Conservation (phyloP, 2,329 filamentous ascomycete species). For the Stemphylium vesicarium region DNA sequence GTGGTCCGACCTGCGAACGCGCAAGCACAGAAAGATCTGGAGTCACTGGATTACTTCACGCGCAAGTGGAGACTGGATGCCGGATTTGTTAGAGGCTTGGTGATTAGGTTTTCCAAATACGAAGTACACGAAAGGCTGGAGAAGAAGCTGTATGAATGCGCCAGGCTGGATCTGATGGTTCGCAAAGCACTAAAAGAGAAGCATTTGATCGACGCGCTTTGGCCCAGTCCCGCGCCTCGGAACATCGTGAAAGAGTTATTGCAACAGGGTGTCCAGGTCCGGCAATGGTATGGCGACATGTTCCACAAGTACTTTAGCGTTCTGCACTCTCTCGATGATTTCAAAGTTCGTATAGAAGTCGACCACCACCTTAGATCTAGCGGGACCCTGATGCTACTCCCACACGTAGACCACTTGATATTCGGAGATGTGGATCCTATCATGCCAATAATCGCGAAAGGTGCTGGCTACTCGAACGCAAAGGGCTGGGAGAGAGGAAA, state of each 20-base stretch:
- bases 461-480: constrained; percentile 38
- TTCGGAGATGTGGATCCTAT: constrained; percentile 45
- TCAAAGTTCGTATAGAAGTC: constrained; percentile 39
- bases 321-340: constrained; percentile 41
- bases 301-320: constrained; percentile 46
- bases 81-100: constrained; percentile 40
- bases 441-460: constrained; percentile 41
- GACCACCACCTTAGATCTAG: constrained; percentile 39
- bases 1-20: constrained; percentile 43
- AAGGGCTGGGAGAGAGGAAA: constrained; percentile 25
- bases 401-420: constrained; percentile 43
- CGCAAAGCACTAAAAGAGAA: constrained; percentile 49
- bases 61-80: constrained; percentile 41
- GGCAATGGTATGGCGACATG: constrained; percentile 49
- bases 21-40: constrained; percentile 46
- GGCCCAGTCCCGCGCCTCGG: constrained; percentile 42
- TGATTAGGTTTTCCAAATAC: constrained; percentile 44
- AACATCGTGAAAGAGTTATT: constrained; percentile 36
- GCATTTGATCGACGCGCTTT: constrained; percentile 44
- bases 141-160: constrained; percentile 45
- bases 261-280: constrained; percentile 42
- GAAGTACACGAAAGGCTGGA: constrained; percentile 45
- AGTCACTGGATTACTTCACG: constrained; percentile 42
- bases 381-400: constrained; percentile 44
- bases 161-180: constrained; percentile 45